phyloP scores from a whole-genome alignment of 306 rosid genomes.

The Castanopsis chinensis region DNA sequence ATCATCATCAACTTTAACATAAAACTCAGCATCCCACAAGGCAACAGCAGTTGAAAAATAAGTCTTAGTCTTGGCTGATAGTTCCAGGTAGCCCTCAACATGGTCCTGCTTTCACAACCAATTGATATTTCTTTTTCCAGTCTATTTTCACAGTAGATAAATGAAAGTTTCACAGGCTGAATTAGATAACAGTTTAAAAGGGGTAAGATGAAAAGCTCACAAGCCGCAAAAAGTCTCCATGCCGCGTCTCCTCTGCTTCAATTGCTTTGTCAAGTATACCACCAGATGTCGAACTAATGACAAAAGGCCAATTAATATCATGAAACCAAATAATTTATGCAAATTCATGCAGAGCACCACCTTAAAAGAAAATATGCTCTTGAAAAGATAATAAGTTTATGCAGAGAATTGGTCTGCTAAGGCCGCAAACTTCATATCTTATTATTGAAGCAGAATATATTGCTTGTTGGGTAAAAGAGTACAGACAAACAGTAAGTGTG shows the following conservation, averaged over 20 bases:
- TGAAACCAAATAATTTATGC: not conserved
- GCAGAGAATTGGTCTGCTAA: not conserved
- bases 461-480: not conserved
- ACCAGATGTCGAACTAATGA: conserved; percentile 65
- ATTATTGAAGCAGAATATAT: not conserved
- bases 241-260: conserved; percentile 72
- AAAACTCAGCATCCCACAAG: conserved; percentile 83
- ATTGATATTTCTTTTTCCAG: not conserved
- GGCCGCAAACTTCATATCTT: not conserved
- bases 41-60: conserved; percentile 74
- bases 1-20: conserved; percentile 91
- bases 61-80: conserved; percentile 75
- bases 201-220: conserved; percentile 41
- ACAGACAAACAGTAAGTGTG: not conserved
- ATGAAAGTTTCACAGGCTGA: not conserved
- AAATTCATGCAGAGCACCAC: not conserved
- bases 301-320: not conserved
- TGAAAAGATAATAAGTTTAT: not conserved
- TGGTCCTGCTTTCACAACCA: conserved; percentile 48
- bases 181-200: conserved; percentile 6
- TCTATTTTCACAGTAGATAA: not conserved
- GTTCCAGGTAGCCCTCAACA: conserved; percentile 69
- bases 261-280: conserved; percentile 79
- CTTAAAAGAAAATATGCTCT: not conserved
- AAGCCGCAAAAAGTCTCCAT: conserved; percentile 83